Evolutionary conservation across 1,139 yeast genomes (phyloP).

Genomic region (Debaryomyces psychrophilus): DNA sequence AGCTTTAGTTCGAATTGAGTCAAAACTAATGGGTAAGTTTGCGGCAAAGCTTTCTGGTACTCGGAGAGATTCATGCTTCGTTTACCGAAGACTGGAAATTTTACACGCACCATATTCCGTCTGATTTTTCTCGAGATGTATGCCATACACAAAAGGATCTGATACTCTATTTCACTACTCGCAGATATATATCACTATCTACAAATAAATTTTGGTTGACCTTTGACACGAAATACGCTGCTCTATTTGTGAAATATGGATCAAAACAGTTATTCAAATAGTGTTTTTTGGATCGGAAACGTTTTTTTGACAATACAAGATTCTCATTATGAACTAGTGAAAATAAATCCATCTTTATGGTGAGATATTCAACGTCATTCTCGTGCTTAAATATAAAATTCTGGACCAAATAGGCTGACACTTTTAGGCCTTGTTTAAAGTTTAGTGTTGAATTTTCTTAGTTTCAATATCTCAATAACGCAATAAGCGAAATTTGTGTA

Average conservation of each 20-base stretch:
- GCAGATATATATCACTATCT: background rate
- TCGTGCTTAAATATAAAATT: background rate
- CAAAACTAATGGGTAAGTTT: background rate
- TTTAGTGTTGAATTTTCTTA: background rate
- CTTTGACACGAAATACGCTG: background rate
- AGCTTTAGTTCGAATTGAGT: background rate
- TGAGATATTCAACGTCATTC: background rate
- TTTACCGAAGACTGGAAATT: background rate
- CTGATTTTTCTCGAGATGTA: background rate
- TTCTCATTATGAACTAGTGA: background rate
- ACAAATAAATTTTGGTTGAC: background rate
- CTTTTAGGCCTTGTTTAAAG: background rate
- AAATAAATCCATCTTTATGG: background rate
- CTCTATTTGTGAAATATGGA: background rate
- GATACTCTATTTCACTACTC: background rate
- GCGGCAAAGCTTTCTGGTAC: background rate
- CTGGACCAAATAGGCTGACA: background rate
- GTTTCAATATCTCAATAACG: background rate
- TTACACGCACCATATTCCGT: background rate
- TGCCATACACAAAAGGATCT: background rate
- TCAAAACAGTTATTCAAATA: background rate
- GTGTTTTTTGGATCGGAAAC: background rate
- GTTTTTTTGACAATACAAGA: background rate
- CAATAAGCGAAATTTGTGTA: background rate
- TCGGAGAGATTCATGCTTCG: background rate